phyloP scores from a whole-genome alignment of 441 rosid genomes.

The Cnidoscolus chayamansa region DNA sequence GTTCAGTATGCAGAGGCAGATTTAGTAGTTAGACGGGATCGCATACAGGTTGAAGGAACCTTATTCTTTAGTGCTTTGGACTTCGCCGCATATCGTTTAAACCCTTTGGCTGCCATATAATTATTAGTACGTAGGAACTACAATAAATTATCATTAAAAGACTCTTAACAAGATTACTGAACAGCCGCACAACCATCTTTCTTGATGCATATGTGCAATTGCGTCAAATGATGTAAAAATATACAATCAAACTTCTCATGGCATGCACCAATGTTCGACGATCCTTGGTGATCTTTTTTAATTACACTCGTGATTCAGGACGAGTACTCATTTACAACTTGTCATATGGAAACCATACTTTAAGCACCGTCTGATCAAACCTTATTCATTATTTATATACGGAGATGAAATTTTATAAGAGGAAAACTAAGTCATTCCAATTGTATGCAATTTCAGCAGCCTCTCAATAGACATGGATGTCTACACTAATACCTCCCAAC shows the following conservation, averaged over 20 bases:
- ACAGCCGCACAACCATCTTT: too few species aligned
- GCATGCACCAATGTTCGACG: background rate
- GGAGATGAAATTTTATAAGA: conserved; percentile 3
- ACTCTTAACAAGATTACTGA: too few species aligned
- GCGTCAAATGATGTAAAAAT: too few species aligned
- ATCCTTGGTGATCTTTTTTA: conserved; percentile 5
- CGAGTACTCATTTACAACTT: conserved; percentile 33
- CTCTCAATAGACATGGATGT: conserved; percentile 77
- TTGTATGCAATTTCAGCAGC: conserved; percentile 16
- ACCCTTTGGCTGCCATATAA: too few species aligned
- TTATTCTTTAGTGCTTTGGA: too few species aligned
- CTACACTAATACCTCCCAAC: conserved; percentile 71
- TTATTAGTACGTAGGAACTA: too few species aligned
- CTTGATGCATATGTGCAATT: too few species aligned
- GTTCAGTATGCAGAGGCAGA: too few species aligned
- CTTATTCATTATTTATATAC: conserved; percentile 31
- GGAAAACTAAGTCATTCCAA: conserved; percentile 2
- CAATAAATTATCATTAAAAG: too few species aligned
- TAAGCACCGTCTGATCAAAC: conserved; percentile 19
- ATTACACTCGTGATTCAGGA: conserved; percentile 18
- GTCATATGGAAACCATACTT: conserved; percentile 8
- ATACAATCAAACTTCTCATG: background rate
- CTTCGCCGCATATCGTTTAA: too few species aligned
- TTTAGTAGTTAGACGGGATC: too few species aligned
- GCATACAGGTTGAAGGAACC: too few species aligned